Conservation (phyloP, 805 yeast species). For the Saccharomyces cerevisiae region DNA sequence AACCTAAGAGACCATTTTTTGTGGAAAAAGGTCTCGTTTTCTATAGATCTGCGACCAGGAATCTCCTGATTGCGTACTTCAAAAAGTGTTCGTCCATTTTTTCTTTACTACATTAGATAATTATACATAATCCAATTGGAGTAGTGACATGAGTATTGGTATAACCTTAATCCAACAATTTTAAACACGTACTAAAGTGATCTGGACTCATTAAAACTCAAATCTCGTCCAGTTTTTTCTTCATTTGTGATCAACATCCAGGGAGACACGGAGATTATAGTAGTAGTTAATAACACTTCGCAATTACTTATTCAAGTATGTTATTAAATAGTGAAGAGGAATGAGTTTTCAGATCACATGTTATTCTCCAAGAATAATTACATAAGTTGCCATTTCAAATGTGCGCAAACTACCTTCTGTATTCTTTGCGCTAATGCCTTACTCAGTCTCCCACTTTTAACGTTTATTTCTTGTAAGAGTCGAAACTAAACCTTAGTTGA, state of each 20-base stretch:
- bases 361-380: too few relatives aligned
- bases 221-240: too few relatives aligned
- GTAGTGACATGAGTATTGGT: neutral
- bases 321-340: too few relatives aligned
- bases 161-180: neutral
- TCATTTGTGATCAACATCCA: too few relatives aligned
- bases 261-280: too few relatives aligned
- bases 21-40: neutral
- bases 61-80: neutral
- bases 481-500: neutral
- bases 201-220: neutral
- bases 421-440: neutral
- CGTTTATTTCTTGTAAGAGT: neutral
- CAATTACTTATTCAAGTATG: too few relatives aligned
- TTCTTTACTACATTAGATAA: neutral
- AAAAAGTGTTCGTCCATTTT: neutral
- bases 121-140: neutral
- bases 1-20: neutral
- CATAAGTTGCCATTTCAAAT: too few relatives aligned
- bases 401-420: too few relatives aligned
- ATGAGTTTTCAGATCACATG: too few relatives aligned
- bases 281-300: too few relatives aligned
- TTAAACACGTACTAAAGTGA: neutral
- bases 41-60: neutral
- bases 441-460: neutral